Evolutionary conservation across 225 moss, liverwort and hornwort genomes (phyloP).

Genomic region (Pseudoscleropodium purum): DNA sequence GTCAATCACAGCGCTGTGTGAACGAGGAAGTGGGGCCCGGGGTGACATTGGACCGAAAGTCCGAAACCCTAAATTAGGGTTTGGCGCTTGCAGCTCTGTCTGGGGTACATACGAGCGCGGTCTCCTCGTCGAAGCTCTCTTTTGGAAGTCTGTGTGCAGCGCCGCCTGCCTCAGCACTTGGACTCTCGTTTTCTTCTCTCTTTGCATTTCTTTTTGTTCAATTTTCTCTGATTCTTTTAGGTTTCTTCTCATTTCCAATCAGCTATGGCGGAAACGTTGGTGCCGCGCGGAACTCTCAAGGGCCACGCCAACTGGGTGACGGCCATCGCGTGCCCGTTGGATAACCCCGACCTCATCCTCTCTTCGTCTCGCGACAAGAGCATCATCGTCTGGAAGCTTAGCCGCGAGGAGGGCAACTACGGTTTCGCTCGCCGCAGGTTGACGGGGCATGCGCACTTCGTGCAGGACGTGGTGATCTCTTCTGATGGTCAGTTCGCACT

Average conservation of each 20-base stretch:
- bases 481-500: slow-evolving; percentile 52
- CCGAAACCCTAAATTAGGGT: background rate
- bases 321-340: slow-evolving; percentile 92
- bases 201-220: background rate
- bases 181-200: background rate
- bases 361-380: slow-evolving; percentile 88
- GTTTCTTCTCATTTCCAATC: background rate
- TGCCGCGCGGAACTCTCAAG: slow-evolving; percentile 71
- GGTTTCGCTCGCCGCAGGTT: slow-evolving; percentile 63
- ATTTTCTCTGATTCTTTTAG: background rate
- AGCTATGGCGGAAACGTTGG: slow-evolving; percentile 77
- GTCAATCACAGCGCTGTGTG: background rate
- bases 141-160: slow-evolving; percentile 54
- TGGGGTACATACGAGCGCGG: background rate
- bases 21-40: background rate
- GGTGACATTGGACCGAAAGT: background rate
- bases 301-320: slow-evolving; percentile 93
- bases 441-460: slow-evolving; percentile 61
- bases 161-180: slow-evolving; percentile 44
- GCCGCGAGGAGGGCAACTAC: slow-evolving; percentile 77
- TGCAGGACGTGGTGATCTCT: slow-evolving; percentile 11
- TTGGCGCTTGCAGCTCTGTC: background rate
- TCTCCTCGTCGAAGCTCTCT: rapidly evolving
- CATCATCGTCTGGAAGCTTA: slow-evolving; percentile 80
- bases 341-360: slow-evolving; percentile 91